phyloP scores from a whole-genome alignment of 2,329 filamentous ascomycete species.

The Kalmusia sp. region DNA sequence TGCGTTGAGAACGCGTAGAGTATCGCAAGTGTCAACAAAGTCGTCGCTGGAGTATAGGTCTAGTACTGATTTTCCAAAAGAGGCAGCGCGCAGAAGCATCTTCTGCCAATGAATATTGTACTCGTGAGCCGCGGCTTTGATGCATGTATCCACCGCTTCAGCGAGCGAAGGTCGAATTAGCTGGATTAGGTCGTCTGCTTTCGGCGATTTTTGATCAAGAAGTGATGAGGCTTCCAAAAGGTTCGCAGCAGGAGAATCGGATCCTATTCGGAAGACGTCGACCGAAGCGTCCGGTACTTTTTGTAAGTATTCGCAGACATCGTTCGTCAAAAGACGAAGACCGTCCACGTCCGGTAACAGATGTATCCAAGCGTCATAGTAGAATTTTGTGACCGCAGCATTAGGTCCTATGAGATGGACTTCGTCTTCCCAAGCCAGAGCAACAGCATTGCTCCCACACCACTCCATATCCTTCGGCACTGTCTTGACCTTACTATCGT shows the following conservation, averaged over 20 bases:
- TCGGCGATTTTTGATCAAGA: constrained; percentile 90
- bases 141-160: constrained; percentile 91
- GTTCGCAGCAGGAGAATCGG: constrained; percentile 89
- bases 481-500: constrained; percentile 85
- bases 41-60: constrained; percentile 98
- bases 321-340: constrained; percentile 87
- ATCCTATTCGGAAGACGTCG: constrained; percentile 87
- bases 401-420: constrained; percentile 90
- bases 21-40: constrained; percentile 98
- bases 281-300: constrained; percentile 87
- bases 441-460: constrained; percentile 93
- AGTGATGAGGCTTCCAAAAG: constrained; percentile 90
- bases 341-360: constrained; percentile 88
- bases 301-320: constrained; percentile 97
- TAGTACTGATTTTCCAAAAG: constrained; percentile 95
- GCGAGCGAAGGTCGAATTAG: constrained; percentile 86
- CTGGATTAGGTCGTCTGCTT: constrained; percentile 97
- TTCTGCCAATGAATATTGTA: constrained; percentile 94
- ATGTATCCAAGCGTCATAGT: constrained; percentile 91
- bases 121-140: constrained; percentile 91
- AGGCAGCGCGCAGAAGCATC: constrained; percentile 91
- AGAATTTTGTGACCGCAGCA: constrained; percentile 77
- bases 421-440: constrained; percentile 97
- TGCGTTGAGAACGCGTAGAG: constrained; percentile 88
- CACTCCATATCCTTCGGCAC: constrained; percentile 88